Evolutionary conservation across 768 basidiomycete genomes (phyloP), one percentile per base, ranked within the genome.

Genomic region (Pleurotus pulmonarius): DNA sequence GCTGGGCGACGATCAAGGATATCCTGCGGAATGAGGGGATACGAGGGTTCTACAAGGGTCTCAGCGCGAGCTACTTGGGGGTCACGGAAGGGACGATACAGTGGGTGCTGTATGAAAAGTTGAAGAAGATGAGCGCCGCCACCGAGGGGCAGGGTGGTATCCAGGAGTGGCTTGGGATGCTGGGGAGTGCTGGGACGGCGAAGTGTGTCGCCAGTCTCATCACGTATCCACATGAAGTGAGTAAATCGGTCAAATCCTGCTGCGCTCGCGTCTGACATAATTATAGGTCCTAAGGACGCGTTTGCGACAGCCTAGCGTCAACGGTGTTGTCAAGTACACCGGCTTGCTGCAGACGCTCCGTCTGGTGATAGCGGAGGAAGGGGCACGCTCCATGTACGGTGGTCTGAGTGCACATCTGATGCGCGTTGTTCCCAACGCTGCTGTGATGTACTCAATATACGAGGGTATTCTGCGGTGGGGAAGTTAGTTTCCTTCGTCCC

Each of bases 181-280:
- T 97, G 3, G 90, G 85, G 0, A 94, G 94, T 49, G 93, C 94
- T 0, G 97, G 95, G 5, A 84, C 87, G 12, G 94, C 97, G 5
- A 99, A 99, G 72, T 87, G 89, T 63, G 85, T 98, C 12, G 97
- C 97, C 0, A 94, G 88, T 63, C 71, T 98, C 38, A 92, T 98
- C 63, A 98, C 97, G 0, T 99, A 99, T 75, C 97, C 97, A 44
- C 97, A 99, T 63, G 96, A 99, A 81, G 96, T 94, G 54, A 56
- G 83, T 72, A 18, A n/a, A 11, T 22, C 51, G 47, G 11, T 45
- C 18, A 55, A 0, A 44, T 47, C 55, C 20, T 29, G 26, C 7
- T 29, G 26, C 26, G 29, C 29, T 34, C 7, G 7, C 7, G 8
- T 11, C 29, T 34, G 8, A 34, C 29, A 34, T 11, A 3, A 9